Conservation (phyloP, 192 early-diverging fungal genomes). For the Backusella sp. region DNA sequence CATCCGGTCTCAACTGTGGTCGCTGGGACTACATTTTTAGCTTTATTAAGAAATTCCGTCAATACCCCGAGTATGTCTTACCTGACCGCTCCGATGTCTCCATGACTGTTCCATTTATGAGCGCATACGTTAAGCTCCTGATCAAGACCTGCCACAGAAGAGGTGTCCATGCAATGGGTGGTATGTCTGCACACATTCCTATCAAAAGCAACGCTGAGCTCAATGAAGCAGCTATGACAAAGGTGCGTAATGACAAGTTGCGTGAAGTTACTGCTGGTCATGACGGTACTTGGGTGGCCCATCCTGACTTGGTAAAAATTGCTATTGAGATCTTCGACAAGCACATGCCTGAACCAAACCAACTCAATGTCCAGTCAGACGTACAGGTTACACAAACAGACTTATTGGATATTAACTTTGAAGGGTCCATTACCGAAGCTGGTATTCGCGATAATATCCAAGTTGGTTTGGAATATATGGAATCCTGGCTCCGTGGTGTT, state of each 20-base stretch:
- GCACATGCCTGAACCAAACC: constrained; percentile 94
- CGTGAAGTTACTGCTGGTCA: constrained; percentile 94
- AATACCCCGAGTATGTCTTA: constrained; percentile 80
- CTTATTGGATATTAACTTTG: constrained; percentile 72
- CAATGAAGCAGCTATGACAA: constrained; percentile 90
- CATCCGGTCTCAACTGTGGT: constrained; percentile 97
- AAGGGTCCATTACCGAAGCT: constrained; percentile 79
- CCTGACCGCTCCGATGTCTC: constrained; percentile 88
- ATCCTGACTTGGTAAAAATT: constrained; percentile 90
- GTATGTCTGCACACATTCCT: constrained; percentile 98
- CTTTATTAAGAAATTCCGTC: constrained; percentile 94
- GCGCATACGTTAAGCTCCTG: constrained; percentile 91
- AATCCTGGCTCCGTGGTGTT: constrained; percentile 89
- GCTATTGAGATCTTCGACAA: constrained; percentile 88
- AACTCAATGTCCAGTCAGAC: constrained; percentile 88
- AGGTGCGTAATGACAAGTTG: constrained; percentile 92
- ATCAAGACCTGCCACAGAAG: constrained; percentile 98
- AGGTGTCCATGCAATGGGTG: constrained; percentile 98
- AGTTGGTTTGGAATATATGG: constrained; percentile 90
- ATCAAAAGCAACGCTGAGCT: constrained; percentile 88
- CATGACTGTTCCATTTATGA: constrained; percentile 98
- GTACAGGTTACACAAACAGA: constrained; percentile 80
- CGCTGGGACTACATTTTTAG: constrained; percentile 99
- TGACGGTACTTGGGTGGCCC: constrained; percentile 96
- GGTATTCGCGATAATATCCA: constrained; percentile 91